Conservation (phyloP, 805 yeast genomes). For the Yamadazyma nakazawae region DNA sequence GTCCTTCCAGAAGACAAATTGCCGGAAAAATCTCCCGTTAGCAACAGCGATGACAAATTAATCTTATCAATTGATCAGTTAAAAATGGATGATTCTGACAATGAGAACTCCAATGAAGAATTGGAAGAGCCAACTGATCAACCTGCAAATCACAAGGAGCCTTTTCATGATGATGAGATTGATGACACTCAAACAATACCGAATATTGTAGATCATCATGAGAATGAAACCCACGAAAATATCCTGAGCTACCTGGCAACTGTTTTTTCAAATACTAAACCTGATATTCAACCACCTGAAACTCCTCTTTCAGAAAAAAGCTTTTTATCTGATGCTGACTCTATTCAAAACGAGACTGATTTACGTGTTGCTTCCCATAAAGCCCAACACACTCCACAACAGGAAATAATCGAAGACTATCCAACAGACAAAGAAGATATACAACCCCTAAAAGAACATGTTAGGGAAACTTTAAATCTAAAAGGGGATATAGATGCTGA, state of each 20-base stretch:
- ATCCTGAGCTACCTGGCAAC: conserved; percentile 30
- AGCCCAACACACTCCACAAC: conserved; percentile 12
- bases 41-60: conserved; percentile 16
- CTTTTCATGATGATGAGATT: too few relatives aligned
- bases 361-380: conserved; percentile 20
- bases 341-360: conserved; percentile 33
- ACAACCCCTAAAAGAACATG: neutral
- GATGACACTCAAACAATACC: too few relatives aligned
- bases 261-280: conserved; percentile 14
- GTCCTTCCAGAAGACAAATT: conserved; percentile 11
- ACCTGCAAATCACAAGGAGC: neutral
- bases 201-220: too few relatives aligned
- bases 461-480: neutral
- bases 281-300: conserved; percentile 15
- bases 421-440: neutral
- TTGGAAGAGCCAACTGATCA: neutral
- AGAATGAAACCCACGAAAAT: neutral
- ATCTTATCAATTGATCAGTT: conserved; percentile 36
- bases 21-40: neutral
- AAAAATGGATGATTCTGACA: conserved; percentile 16
- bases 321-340: conserved; percentile 37
- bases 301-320: conserved; percentile 37
- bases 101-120: conserved; percentile 6
- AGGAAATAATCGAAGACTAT: conserved; percentile 17
- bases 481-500: neutral